A percentile compares a stretch with the other conserved stretches of the same genome.
phyloP scores from a whole-genome alignment of 306 rosid genomes.

The Leucaena leucocephala region DNA sequence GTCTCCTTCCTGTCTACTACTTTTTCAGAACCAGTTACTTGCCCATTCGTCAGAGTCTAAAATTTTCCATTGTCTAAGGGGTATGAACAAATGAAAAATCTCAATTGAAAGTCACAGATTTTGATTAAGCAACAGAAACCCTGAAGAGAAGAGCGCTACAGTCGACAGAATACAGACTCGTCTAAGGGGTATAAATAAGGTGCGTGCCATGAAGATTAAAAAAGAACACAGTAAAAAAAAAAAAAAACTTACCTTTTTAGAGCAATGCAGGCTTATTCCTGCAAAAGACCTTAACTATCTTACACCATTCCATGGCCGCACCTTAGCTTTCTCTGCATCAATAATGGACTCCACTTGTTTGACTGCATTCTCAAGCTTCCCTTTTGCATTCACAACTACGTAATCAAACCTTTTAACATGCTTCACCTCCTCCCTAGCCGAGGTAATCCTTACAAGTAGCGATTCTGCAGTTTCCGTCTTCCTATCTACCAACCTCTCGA shows the following conservation, averaged over 20 bases:
- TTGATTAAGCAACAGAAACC: neutral
- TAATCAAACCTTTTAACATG: constrained; percentile 77
- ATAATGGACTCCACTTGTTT: constrained; percentile 69
- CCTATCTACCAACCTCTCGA: constrained; percentile 82
- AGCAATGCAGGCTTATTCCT: neutral
- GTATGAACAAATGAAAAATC: neutral
- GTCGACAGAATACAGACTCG: neutral
- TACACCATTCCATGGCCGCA: constrained; percentile 58
- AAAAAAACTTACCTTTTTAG: too few species aligned
- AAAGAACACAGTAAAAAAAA: neutral
- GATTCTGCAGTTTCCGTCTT: constrained; percentile 80
- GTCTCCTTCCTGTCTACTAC: too few species aligned
- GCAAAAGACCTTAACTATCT: constrained; percentile 36
- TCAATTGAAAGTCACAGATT: constrained; percentile 4
- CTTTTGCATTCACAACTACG: constrained; percentile 83
- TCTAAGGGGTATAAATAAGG: neutral
- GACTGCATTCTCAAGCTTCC: constrained; percentile 81
- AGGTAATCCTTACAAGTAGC: constrained; percentile 73
- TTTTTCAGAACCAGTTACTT: too few species aligned
- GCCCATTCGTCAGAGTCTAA: too few species aligned
- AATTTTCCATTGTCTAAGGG: too few species aligned
- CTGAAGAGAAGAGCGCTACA: neutral
- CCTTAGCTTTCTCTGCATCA: constrained; percentile 94
- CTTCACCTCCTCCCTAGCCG: constrained; percentile 91
- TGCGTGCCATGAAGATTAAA: neutral